These are phyloP conservation scores for Mimosa pudica DNA, from an alignment of 306 rosid species.

Conservation along the genomic window DNA sequence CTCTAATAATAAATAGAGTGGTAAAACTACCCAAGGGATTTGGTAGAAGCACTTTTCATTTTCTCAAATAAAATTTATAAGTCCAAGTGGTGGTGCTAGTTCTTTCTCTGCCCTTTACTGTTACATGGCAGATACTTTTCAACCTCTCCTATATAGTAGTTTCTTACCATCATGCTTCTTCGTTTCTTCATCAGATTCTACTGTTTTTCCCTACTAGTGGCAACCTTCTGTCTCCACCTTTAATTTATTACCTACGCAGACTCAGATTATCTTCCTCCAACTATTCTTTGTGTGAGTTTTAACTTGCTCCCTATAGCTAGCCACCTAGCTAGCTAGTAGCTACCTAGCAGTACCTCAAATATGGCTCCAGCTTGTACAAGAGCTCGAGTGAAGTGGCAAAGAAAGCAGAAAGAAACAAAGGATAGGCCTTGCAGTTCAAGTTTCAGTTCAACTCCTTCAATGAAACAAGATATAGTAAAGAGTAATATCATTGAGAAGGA, in stretches of 20 bases:
- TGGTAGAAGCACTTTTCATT: slow-evolving; percentile 34
- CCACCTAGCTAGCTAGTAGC: not conserved
- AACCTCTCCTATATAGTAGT: slow-evolving; percentile 32
- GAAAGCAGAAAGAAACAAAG: slow-evolving; percentile 29
- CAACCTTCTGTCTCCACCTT: slow-evolving; percentile 3
- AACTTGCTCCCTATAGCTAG: not conserved
- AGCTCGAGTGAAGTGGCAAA: slow-evolving; percentile 33
- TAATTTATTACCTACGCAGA: slow-evolving; percentile 12
- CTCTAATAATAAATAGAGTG: not conserved
- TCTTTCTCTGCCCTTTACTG: slow-evolving; percentile 29
- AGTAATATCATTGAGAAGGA: slow-evolving; percentile 14
- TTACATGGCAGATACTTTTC: slow-evolving; percentile 33
- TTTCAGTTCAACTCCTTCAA: slow-evolving; percentile 16
- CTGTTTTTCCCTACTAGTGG: not conserved
- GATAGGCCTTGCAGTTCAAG: slow-evolving; percentile 20
- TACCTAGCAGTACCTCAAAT: not conserved
- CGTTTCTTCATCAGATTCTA: slow-evolving; percentile 5
- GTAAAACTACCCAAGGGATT: slow-evolving; percentile 27
- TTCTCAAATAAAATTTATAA: slow-evolving; percentile 8
- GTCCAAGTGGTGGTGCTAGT: slow-evolving; percentile 44
- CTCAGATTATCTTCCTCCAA: slow-evolving; percentile 21
- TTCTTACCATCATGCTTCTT: slow-evolving; percentile 10
- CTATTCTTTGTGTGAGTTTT: slow-evolving; percentile 11
- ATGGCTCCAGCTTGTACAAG: slow-evolving; percentile 43
- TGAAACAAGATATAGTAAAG: slow-evolving; percentile 9